Base-by-base conservation (phyloP, 1,139 yeast species). In the Meyerozyma carpophila region DNA sequence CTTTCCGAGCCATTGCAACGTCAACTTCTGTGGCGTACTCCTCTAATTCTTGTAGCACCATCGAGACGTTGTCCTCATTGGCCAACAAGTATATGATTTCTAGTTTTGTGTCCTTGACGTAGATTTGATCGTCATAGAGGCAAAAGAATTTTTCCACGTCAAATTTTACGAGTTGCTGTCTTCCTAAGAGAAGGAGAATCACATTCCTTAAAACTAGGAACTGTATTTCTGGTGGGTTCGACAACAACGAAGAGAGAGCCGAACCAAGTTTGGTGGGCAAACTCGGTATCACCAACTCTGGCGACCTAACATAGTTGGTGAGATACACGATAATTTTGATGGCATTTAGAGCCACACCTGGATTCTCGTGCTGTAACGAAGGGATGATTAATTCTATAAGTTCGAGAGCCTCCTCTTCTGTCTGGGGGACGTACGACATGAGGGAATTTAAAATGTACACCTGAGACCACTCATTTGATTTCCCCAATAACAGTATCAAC, bases 21-120 rank as follows among this genome's bases (percentile, higher is more conserved):
- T 89, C 96, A 28, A 88, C 84, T 53, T 88, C 95, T 0, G 91
- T 79, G 4, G 95, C 94, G 59, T 90, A 89, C 55, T 87, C 95
- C 51, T 83, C 86, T 39, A 91, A 65, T 57, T 91, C 98, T 24
- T 80, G 68, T 40, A 90, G 65, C 1, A 91, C 93, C 24, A 73
- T 67, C 10, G 67, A 69, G 39, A 85, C 73, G 50, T 86, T 89
- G 2, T 60, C 51, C 45, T 80, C 83, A 51, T 79, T 77, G 1
- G 97, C 95, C 40, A 91, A 66, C 31, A 89, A 66, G 55, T 86
- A 89, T 26, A 91, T 81, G 45, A 93, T 85, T 57, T 91, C 98
- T 39, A 93, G 70, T 56, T 93, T 91, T 8, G 97, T 87, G 54
- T 90, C 94, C 61, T 90, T 89, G 57, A 93, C 84, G 59, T 86